Conservation (phyloP, 1,139 yeast genomes). For the Lodderomyces metapsilosis region DNA sequence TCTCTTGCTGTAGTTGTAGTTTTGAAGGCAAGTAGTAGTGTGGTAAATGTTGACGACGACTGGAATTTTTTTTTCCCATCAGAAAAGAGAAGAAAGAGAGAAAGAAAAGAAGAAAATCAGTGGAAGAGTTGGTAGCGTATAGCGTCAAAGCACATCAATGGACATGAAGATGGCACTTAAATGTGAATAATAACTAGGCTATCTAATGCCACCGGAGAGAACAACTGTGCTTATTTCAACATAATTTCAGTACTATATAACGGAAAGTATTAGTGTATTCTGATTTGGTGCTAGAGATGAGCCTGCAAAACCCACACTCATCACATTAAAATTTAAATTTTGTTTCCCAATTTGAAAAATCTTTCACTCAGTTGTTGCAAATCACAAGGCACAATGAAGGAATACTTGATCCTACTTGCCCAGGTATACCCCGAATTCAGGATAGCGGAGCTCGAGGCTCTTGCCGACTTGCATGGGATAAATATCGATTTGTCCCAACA, state of each 20-base stretch:
- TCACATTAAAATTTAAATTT: too few species aligned
- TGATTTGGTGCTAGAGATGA: too few species aligned
- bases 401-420: conserved; percentile 76
- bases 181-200: too few species aligned
- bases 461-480: conserved; percentile 64
- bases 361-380: neutral
- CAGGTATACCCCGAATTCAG: conserved; percentile 82
- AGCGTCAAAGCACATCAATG: neutral
- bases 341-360: neutral
- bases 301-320: too few species aligned
- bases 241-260: too few species aligned
- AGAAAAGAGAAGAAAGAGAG: neutral
- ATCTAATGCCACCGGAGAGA: too few species aligned
- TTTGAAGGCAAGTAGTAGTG: neutral
- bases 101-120: neutral
- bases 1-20: neutral
- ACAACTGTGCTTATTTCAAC: too few species aligned
- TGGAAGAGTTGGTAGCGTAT: neutral
- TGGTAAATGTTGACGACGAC: too few species aligned
- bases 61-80: too few species aligned
- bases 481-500: conserved; percentile 61
- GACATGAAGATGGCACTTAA: too few species aligned
- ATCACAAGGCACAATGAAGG: conserved; percentile 34
- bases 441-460: conserved; percentile 76
- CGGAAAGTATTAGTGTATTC: too few species aligned